A percentile compares a stretch with the other conserved stretches of the same genome.
Conservation (phyloP, 805 yeast genomes). For the Metschnikowia cubensis region DNA sequence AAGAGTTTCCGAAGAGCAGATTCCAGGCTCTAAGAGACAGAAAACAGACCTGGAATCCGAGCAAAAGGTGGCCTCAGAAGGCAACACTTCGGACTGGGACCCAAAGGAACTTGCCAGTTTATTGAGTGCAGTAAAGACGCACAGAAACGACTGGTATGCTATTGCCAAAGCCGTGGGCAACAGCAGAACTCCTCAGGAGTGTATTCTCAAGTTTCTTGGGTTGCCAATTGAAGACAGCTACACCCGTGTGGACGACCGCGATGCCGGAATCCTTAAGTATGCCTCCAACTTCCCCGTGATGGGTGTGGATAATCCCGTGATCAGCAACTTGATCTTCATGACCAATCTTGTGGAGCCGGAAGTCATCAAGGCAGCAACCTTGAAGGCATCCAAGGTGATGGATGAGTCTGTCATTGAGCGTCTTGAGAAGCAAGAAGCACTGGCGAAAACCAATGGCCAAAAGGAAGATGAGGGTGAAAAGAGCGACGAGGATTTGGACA, state of each 20-base stretch:
- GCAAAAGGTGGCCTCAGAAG: neutral
- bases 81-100: constrained; percentile 52
- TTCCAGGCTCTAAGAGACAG: constrained; percentile 24
- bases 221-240: constrained; percentile 79
- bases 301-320: constrained; percentile 85
- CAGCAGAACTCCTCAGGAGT: constrained; percentile 68
- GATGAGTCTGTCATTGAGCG: constrained; percentile 21
- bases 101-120: constrained; percentile 57
- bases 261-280: constrained; percentile 62
- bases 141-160: constrained; percentile 74
- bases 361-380: constrained; percentile 78
- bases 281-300: constrained; percentile 83
- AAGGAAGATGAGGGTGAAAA: constrained; percentile 2
- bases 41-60: constrained; percentile 11
- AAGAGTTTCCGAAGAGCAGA: neutral
- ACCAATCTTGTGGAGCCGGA: constrained; percentile 82
- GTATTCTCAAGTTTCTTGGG: constrained; percentile 73
- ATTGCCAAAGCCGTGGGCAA: constrained; percentile 64
- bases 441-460: constrained; percentile 1
- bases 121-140: constrained; percentile 57
- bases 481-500: neutral
- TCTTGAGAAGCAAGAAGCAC: constrained; percentile 5
- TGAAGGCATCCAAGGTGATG: constrained; percentile 50
- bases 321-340: constrained; percentile 87
- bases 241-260: constrained; percentile 50